phyloP scores from a whole-genome alignment of 1,284 basidiomycete genomes.

The Leccinum fallax region DNA sequence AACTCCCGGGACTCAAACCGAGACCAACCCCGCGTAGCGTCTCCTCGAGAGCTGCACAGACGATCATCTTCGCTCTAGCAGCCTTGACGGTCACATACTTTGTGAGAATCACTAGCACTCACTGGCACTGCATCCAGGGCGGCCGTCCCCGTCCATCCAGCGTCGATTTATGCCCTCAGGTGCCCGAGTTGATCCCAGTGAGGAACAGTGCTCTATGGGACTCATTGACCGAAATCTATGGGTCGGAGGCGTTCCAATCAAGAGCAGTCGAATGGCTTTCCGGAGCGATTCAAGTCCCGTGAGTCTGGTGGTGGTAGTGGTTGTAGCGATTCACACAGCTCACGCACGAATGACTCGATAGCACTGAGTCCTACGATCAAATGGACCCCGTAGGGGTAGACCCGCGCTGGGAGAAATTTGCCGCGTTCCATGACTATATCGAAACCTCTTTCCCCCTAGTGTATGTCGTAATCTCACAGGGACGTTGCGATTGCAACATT shows the following conservation, averaged over 20 bases:
- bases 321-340: not conserved
- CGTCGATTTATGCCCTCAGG: slow-evolving; percentile 32
- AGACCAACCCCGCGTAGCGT: not conserved
- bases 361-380: slow-evolving; percentile 44
- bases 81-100: slow-evolving; percentile 22
- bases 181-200: slow-evolving; percentile 27
- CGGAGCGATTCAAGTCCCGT: slow-evolving; percentile 40
- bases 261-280: slow-evolving; percentile 39
- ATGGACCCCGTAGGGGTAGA: slow-evolving; percentile 47
- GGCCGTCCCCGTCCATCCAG: not conserved
- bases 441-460: slow-evolving; percentile 42
- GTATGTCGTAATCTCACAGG: slow-evolving; percentile 28
- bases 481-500: not conserved
- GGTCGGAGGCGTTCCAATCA: slow-evolving; percentile 35
- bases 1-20: slow-evolving; percentile 14
- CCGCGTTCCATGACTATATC: slow-evolving; percentile 47
- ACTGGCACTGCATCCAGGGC: slow-evolving; percentile 7
- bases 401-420: slow-evolving; percentile 49
- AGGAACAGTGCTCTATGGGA: slow-evolving; percentile 31
- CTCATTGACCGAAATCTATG: slow-evolving; percentile 26
- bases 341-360: slow-evolving; percentile 8
- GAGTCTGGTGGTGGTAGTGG: slow-evolving; percentile 10
- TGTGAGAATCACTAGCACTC: not conserved
- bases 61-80: slow-evolving; percentile 17
- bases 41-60: slow-evolving; percentile 18